A percentile compares a stretch with the other conserved stretches of the same genome.
Conservation (phyloP, 192 early-diverging fungal species). For the Coemansia sp. region DNA sequence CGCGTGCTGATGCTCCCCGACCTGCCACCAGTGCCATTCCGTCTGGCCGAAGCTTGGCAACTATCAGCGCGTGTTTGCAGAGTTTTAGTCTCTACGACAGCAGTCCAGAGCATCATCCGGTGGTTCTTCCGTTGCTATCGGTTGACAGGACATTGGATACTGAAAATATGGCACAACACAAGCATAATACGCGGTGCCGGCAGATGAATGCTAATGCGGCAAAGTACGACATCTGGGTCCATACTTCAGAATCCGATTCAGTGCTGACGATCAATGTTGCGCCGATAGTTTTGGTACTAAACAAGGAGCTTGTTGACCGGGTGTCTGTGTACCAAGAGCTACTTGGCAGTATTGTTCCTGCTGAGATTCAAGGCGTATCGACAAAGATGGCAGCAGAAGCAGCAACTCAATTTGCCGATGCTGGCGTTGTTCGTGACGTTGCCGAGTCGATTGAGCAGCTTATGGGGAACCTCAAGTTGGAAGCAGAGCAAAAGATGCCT, state of each 20-base stretch:
- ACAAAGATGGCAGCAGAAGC: neutral
- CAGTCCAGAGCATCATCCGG: conserved; percentile 37
- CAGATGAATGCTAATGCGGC: neutral
- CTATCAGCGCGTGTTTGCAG: conserved; percentile 36
- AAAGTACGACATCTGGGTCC: conserved; percentile 48
- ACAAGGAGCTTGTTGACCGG: conserved; percentile 47
- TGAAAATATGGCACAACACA: neutral
- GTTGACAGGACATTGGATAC: conserved; percentile 33
- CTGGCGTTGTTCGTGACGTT: conserved; percentile 14
- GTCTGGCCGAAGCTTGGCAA: conserved; percentile 8
- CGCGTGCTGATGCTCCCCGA: neutral
- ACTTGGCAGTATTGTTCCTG: conserved; percentile 11
- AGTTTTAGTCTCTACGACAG: conserved; percentile 47
- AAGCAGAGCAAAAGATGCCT: conserved; percentile 26
- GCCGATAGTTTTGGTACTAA: conserved; percentile 29
- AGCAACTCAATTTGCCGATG: neutral
- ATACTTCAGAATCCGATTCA: conserved; percentile 19
- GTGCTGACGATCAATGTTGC: conserved; percentile 42
- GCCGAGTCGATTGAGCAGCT: conserved; percentile 42
- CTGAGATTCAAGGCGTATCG: neutral
- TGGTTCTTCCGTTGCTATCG: conserved; percentile 32
- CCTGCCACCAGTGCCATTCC: neutral
- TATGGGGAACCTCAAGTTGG: conserved; percentile 41
- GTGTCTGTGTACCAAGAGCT: conserved; percentile 35
- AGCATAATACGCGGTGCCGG: neutral